These are phyloP conservation scores for Erodium maritimum DNA, from an alignment of 345 rosid species.

Conservation along the genomic window DNA sequence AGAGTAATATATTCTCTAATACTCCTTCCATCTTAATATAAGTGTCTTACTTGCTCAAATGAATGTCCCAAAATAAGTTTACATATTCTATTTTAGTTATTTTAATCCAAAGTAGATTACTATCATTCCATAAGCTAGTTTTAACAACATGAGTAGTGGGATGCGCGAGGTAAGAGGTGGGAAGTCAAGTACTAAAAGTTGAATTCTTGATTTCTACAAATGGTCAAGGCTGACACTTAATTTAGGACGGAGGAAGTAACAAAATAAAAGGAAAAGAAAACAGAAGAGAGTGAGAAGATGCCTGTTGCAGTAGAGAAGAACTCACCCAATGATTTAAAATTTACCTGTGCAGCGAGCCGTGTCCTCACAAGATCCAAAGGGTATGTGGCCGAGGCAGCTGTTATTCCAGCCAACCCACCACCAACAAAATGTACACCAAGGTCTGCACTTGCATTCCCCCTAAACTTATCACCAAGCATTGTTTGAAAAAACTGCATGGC, in stretches of 20 bases:
- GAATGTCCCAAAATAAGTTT: too few species aligned
- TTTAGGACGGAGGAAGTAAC: too few species aligned
- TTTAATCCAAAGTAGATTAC: too few species aligned
- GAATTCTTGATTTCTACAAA: too few species aligned
- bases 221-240: too few species aligned
- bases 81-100: too few species aligned
- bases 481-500: slow-evolving; percentile 48
- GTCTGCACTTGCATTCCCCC: neutral
- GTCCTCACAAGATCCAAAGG: slow-evolving; percentile 98
- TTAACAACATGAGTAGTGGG: too few species aligned
- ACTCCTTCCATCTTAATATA: too few species aligned
- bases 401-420: slow-evolving; percentile 92
- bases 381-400: slow-evolving; percentile 84
- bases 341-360: slow-evolving; percentile 94
- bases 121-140: too few species aligned
- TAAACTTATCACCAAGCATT: slow-evolving; percentile 7
- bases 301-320: neutral
- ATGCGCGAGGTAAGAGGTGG: too few species aligned
- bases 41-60: too few species aligned
- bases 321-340: neutral
- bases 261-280: neutral
- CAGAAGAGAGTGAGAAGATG: neutral
- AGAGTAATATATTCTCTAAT: neutral
- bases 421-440: slow-evolving; percentile 43
- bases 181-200: too few species aligned